Evolutionary conservation across 768 basidiomycete species (phyloP), one percentile per base, ranked within the genome.

Genomic region (Leccinellum rugosiceps): DNA sequence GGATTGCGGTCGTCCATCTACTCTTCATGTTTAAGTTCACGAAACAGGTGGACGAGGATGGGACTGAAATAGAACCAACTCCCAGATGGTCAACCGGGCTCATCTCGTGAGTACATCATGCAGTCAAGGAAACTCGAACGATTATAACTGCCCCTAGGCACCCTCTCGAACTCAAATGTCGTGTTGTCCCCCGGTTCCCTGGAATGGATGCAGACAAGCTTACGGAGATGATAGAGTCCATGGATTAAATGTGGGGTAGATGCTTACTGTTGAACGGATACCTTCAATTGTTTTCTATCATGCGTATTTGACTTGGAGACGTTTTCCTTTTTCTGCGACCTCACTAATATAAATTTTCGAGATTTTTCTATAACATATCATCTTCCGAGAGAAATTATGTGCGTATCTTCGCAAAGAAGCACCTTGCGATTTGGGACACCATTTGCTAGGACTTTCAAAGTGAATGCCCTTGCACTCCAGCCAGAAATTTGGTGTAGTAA

Each of bases 1-100:
- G 70, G 70, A 62, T 72, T 50, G 72, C 68, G 17, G 58, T 71
- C 5, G 70, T 58, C 9, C 70, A 71, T 53, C 61, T 71, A 17
- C 68, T 73, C 38, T 44, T 69, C 52, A 35, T 52, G n/a, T 71
- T 73, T 52, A 67, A 61, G 31, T 72, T 73, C 38, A 61, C 56
- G 72, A 73, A 61, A 56, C 63, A 53, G 23, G 41, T 70, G 56
- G 63, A 73, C 38, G 56, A 62, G 21, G 56, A 68, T 28, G 72
- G 72, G 4, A 43, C 30, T 19, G 72, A 73, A 50, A 43, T 62
- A 25, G 57, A 72, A 17, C 65, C 66, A 21, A 46, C 58, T 15
- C 70, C 68, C 1, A 26, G 58, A 52, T 71, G 71, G 71, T 57
- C 70, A 9, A 68, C 63, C 3, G 70, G 72, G 23, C 48, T 73